phyloP scores from a whole-genome alignment of 257 asterid genomes.

The Coffea canephora region DNA sequence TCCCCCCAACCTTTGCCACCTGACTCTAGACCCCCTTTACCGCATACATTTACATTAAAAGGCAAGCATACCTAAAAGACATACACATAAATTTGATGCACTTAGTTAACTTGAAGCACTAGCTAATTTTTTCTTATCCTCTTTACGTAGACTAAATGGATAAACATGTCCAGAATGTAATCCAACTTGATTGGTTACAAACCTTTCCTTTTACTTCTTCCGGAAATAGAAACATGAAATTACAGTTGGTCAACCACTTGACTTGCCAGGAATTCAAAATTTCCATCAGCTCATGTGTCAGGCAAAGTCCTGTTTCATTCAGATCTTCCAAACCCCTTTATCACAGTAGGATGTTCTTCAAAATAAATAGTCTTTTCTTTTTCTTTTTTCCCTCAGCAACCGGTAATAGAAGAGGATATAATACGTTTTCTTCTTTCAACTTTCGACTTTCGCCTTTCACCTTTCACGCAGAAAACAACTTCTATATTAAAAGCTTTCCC shows the following conservation, averaged over 20 bases:
- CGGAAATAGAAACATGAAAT: constrained; percentile 3
- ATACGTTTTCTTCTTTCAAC: constrained; percentile 4
- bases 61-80: constrained; percentile 15
- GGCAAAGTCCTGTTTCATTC: constrained; percentile 2
- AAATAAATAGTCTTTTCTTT: background rate
- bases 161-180: background rate
- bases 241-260: constrained; percentile 1
- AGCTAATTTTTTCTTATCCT: background rate
- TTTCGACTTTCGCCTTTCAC: constrained; percentile 18
- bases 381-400: constrained; percentile 2
- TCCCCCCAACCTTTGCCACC: constrained; percentile 32
- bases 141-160: background rate
- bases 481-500: constrained; percentile 21
- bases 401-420: constrained; percentile 2
- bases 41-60: constrained; percentile 19
- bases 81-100: background rate
- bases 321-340: background rate
- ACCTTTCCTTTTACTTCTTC: constrained; percentile 18
- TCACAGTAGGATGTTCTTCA: background rate
- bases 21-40: constrained; percentile 10
- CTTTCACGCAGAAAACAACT: background rate
- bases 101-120: constrained; percentile 1
- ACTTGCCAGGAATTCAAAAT: background rate
- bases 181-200: background rate
- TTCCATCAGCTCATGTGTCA: background rate